phyloP scores from a whole-genome alignment of 1,284 basidiomycete species.

The Neolentinus lepideus region DNA sequence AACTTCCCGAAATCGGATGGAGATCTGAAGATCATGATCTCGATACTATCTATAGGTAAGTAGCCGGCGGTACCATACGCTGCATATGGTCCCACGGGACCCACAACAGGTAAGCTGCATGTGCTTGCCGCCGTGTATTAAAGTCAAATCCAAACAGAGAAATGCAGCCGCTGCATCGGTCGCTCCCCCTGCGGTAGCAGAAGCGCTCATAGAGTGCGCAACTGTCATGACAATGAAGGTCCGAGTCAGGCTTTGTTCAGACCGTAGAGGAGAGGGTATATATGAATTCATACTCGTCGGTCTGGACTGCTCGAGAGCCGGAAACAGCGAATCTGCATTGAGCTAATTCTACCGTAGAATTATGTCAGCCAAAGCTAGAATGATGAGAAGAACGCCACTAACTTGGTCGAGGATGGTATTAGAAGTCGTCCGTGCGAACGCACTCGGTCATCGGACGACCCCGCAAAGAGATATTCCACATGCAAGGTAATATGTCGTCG shows the following conservation, averaged over 20 bases:
- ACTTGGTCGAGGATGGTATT: neutral
- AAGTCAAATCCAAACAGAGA: neutral
- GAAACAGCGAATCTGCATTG: neutral
- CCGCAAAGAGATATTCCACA: neutral
- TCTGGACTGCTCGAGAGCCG: neutral
- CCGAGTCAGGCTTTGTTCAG: too few species aligned
- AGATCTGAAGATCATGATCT: conserved; percentile 2
- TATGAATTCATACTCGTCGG: neutral
- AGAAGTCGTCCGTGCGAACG: neutral
- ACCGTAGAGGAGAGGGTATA: too few species aligned
- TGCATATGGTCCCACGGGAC: neutral
- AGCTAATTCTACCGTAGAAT: neutral
- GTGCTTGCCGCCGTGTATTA: neutral
- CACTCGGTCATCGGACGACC: neutral
- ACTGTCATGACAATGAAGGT: too few species aligned
- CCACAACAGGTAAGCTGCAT: neutral
- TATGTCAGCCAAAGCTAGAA: neutral
- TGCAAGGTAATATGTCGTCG: neutral
- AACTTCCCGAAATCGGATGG: neutral
- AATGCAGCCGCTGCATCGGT: too few species aligned
- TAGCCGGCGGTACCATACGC: neutral
- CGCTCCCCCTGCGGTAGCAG: too few species aligned
- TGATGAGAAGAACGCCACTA: neutral
- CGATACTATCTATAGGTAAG: conserved; percentile 1
- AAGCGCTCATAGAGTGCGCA: too few species aligned